Evolutionary conservation across 1,284 basidiomycete genomes (phyloP).

Genomic region (Irpex sp.): DNA sequence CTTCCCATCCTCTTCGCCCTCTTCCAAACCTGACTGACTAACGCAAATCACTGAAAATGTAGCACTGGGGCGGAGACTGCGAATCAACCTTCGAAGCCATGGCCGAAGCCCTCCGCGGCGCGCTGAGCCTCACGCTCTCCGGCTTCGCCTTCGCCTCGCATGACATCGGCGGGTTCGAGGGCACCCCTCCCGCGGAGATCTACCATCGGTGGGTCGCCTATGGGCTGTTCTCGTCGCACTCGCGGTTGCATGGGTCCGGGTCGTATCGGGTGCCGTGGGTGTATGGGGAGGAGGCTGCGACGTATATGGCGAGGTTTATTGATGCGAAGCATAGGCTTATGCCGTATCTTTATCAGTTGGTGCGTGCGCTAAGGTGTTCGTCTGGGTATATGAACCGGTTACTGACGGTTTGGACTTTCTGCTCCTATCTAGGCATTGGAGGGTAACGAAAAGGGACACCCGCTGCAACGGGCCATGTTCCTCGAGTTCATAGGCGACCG

Average conservation of each 20-base stretch:
- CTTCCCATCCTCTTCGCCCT: too few species aligned
- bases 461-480: constrained; percentile 71
- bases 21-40: too few species aligned
- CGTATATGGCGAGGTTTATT: constrained; percentile 61
- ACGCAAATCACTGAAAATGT: too few species aligned
- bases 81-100: constrained; percentile 78
- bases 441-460: constrained; percentile 55
- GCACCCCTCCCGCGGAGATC: constrained; percentile 64
- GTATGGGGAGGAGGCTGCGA: constrained; percentile 68
- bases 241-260: constrained; percentile 66
- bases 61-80: constrained; percentile 78
- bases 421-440: constrained; percentile 46
- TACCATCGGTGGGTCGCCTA: constrained; percentile 79
- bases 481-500: constrained; percentile 69
- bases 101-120: constrained; percentile 70
- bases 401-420: not conserved
- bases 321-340: constrained; percentile 70
- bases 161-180: constrained; percentile 78
- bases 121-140: constrained; percentile 60
- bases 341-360: constrained; percentile 69
- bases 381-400: not conserved
- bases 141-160: constrained; percentile 73
- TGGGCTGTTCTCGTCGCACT: constrained; percentile 67
- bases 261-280: constrained; percentile 78
- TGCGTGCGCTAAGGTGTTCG: constrained; percentile 28